These are phyloP conservation scores for Colletotrichum destructivum DNA, from an alignment of 2,329 filamentous ascomycete genomes.

Conservation along the genomic window DNA sequence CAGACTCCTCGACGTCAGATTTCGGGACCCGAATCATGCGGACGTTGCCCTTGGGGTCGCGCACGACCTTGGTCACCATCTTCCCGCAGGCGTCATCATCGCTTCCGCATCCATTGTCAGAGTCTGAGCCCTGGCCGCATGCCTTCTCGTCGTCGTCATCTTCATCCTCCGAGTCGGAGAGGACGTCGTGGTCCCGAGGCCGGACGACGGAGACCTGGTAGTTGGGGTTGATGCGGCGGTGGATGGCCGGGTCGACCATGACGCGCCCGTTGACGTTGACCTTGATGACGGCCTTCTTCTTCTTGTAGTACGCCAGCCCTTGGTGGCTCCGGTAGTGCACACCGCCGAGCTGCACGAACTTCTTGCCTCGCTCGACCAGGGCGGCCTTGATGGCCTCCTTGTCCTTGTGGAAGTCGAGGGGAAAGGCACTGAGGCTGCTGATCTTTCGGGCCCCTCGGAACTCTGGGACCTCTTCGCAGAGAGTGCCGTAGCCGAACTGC, in stretches of 20 bases:
- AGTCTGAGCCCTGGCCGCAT: slow-evolving; percentile 56
- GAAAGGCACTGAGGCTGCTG: slow-evolving; percentile 82
- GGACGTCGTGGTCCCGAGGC: slow-evolving; percentile 76
- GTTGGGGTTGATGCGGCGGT: slow-evolving; percentile 88
- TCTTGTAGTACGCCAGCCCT: slow-evolving; percentile 88
- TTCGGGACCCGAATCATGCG: slow-evolving; percentile 54
- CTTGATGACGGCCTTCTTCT: slow-evolving; percentile 81
- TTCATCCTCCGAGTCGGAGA: slow-evolving; percentile 65
- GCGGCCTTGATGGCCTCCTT: slow-evolving; percentile 74
- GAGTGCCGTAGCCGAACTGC: slow-evolving; percentile 81
- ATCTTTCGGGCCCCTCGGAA: slow-evolving; percentile 91
- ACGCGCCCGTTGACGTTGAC: slow-evolving; percentile 89
- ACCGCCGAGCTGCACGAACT: slow-evolving; percentile 85
- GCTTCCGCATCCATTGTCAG: slow-evolving; percentile 55
- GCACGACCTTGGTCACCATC: slow-evolving; percentile 67
- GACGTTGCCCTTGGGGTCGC: slow-evolving; percentile 56
- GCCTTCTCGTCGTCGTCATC: slow-evolving; percentile 61
- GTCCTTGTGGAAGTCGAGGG: slow-evolving; percentile 84
- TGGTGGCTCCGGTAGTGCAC: slow-evolving; percentile 88
- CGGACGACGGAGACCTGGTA: slow-evolving; percentile 84
- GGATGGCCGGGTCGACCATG: slow-evolving; percentile 89
- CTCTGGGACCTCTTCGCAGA: slow-evolving; percentile 77
- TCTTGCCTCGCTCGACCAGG: slow-evolving; percentile 86
- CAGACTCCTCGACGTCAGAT: slow-evolving; percentile 51
- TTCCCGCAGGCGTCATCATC: slow-evolving; percentile 59